phyloP scores from a whole-genome alignment of 768 basidiomycete genomes.

The Cystobasidium ongulense region DNA sequence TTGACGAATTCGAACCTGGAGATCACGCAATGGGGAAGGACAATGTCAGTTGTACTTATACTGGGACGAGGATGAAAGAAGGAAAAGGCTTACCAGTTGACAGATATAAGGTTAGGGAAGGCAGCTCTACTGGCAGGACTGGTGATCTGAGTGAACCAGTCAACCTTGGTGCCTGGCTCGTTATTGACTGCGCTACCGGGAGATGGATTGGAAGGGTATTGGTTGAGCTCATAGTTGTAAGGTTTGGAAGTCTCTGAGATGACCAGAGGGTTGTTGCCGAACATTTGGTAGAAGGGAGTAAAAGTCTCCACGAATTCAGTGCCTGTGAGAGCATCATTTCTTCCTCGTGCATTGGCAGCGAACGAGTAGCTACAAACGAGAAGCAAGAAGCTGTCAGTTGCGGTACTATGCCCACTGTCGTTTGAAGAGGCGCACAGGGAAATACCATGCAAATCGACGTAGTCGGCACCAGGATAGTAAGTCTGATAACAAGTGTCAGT shows the following conservation, averaged over 20 bases:
- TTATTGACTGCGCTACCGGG: background rate
- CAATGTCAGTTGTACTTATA: too few relatives aligned
- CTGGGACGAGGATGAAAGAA: too few relatives aligned
- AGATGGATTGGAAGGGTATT: background rate
- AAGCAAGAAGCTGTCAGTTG: background rate
- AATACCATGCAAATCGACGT: background rate
- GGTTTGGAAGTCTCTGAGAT: slow-evolving; percentile 8
- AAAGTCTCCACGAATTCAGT: background rate
- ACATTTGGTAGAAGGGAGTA: background rate
- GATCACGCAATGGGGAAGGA: too few relatives aligned
- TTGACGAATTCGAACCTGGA: background rate
- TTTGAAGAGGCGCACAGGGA: background rate
- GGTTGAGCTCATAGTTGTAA: background rate
- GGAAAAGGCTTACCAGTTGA: background rate
- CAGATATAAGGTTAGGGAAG: background rate
- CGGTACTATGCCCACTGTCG: background rate
- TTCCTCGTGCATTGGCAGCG: background rate
- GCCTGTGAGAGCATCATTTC: background rate
- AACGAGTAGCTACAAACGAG: background rate
- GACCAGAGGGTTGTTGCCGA: background rate
- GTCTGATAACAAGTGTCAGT: background rate
- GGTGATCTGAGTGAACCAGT: slow-evolving; percentile 2
- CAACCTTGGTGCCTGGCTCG: background rate
- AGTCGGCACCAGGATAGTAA: background rate
- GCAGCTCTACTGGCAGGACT: background rate